Evolutionary conservation across 192 early-diverging fungal species (phyloP), one percentile per base, ranked within the genome.

Genomic region (Coemansia sp.): DNA sequence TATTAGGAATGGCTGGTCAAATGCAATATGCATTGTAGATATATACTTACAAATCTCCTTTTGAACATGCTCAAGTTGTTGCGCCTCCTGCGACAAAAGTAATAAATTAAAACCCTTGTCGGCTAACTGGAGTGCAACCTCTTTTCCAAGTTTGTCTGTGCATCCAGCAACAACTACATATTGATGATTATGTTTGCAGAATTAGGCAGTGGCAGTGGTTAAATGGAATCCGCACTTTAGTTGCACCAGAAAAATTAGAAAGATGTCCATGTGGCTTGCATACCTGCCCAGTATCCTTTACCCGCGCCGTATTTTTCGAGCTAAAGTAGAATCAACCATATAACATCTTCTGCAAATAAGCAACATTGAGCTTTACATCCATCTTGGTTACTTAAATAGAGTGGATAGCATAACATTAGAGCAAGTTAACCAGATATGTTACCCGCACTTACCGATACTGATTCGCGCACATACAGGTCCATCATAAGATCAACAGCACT

Each of bases 71-170:
- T 89, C 83, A 60, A 98, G 79, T 69, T 94, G 96, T 47, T 81
- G 80, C 57, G 72, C 66, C 27, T 86, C 92, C 34, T 92, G 87
- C 19, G 92, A 88, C 23, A 95, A 75, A 22, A 98, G 73, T 25
- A 94, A 70, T 34, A 96, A 65, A 64, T 95, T 94, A 72, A 93
- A 86, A 60, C 87, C 88, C 28, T 85, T 85, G 54, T 86, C 76
- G 9, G 93, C 92, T 16, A 98, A 78, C 70, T 98, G 92, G 9
- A 85, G 73, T n/a, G 93, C 93, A 68, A 94, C 94, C 66, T 94
- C 92, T 58, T 89, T 91, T 24, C 96, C 96, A 71, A 98, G 93
- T 51, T 94, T 93, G 73, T 95, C 96, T 4, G 93, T 93, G 21
- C 93, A 94, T 49, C 96, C 96, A 49, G 96, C 96, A 27, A 98